Evolutionary conservation across 208 protist species (phyloP).

Genomic region (Trypanosoma theileri): DNA sequence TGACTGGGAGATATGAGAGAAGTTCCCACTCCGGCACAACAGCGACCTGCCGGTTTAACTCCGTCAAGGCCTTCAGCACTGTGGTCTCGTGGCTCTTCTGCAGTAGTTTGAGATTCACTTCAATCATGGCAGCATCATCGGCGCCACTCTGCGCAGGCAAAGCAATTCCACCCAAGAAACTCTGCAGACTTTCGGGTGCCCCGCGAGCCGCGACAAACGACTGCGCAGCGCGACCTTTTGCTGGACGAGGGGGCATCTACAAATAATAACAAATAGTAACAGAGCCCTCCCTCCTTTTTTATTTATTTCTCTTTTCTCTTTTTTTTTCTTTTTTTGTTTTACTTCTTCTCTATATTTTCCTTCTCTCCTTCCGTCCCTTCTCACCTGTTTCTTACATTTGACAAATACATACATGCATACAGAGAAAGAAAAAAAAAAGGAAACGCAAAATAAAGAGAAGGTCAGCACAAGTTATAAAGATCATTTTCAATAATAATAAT

Average conservation of each 20-base stretch:
- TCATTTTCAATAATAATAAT: not conserved
- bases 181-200: slow-evolving; percentile 51
- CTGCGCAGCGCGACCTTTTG: slow-evolving; percentile 66
- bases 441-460: slow-evolving; percentile 16
- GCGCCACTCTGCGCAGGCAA: slow-evolving; percentile 14
- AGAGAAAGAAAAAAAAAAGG: slow-evolving; percentile 25
- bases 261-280: not conserved
- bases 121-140: slow-evolving; percentile 39
- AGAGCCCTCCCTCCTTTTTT: not conserved
- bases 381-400: not conserved
- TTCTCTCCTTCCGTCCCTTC: slow-evolving; percentile 5
- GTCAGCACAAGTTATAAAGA: not conserved
- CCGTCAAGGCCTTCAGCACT: slow-evolving; percentile 78
- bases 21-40: slow-evolving; percentile 38
- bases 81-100: slow-evolving; percentile 84
- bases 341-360: slow-evolving; percentile 6
- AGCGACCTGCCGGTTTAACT: slow-evolving; percentile 42
- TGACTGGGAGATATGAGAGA: slow-evolving; percentile 42
- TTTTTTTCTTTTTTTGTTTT: slow-evolving; percentile 6
- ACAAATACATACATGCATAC: not conserved
- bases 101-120: slow-evolving; percentile 65
- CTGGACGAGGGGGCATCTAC: slow-evolving; percentile 34
- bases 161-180: slow-evolving; percentile 70
- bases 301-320: not conserved
- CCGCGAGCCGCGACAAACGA: slow-evolving; percentile 48